These are phyloP conservation scores for Beta corolliflora DNA, from an alignment of 179 eudicot species.

Conservation along the genomic window DNA sequence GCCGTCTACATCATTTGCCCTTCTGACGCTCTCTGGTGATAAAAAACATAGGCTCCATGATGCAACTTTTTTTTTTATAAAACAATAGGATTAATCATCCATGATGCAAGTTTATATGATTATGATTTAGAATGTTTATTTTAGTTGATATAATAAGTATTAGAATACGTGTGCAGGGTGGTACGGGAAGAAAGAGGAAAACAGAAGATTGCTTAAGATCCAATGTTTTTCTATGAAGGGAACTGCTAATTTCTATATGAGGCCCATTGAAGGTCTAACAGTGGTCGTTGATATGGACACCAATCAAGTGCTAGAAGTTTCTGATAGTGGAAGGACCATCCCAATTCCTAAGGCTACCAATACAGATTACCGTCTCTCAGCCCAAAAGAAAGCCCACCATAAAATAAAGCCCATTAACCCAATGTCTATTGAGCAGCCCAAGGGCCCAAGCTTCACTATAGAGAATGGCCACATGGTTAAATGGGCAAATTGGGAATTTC, in stretches of 20 bases:
- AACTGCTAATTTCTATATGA: constrained; percentile 93
- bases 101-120: no score
- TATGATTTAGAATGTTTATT: no score
- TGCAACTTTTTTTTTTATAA: no score
- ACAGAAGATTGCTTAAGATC: constrained; percentile 69
- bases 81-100: no score
- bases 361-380: constrained; percentile 78
- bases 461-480: constrained; percentile 64
- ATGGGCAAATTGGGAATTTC: constrained; percentile 98
- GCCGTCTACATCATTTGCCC: no score
- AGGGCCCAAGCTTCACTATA: constrained; percentile 74
- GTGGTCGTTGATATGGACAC: constrained; percentile 79
- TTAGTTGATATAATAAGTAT: no score
- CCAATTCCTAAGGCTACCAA: constrained; percentile 76
- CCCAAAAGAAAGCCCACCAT: constrained; percentile 35
- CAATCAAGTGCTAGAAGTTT: constrained; percentile 55
- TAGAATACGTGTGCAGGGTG: constrained; percentile 47
- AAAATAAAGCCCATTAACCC: constrained; percentile 54
- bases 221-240: constrained; percentile 80
- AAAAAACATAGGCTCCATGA: no score
- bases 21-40: no score
- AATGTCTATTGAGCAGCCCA: constrained; percentile 83
- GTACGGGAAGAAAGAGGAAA: constrained; percentile 77
- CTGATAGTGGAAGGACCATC: constrained; percentile 61
- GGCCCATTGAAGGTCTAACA: constrained; percentile 92